These are phyloP conservation scores for Penicillium palitans DNA, from an alignment of 2,329 filamentous ascomycete species.

Conservation along the genomic window DNA sequence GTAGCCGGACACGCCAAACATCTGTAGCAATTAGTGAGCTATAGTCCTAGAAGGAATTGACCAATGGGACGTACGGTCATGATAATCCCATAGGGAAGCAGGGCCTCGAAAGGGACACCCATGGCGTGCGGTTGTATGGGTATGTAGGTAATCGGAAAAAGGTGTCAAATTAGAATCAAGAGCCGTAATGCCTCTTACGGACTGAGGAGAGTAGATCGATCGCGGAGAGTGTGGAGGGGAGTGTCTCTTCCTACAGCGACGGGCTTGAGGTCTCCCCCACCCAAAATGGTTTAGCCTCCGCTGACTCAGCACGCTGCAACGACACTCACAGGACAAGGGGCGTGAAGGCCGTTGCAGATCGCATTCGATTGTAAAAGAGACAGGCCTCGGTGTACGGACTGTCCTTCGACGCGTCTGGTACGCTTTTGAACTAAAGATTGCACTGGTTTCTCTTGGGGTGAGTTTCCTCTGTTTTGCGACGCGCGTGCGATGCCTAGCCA, in stretches of 20 bases:
- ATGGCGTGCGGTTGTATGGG: conserved; percentile 40
- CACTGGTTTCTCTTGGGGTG: conserved; percentile 11
- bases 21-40: conserved; percentile 44
- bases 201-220: conserved; percentile 11
- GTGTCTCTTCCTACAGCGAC: conserved; percentile 15
- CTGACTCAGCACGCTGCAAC: conserved; percentile 41
- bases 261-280: conserved; percentile 31
- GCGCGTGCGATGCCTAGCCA: conserved; percentile 18
- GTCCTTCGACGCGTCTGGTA: conserved; percentile 31
- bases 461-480: conserved; percentile 21
- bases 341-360: conserved; percentile 30
- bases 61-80: conserved; percentile 53
- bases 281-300: conserved; percentile 35
- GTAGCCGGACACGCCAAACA: conserved; percentile 61
- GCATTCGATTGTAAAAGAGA: conserved; percentile 34
- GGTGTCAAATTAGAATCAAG: conserved; percentile 1
- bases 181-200: conserved; percentile 10
- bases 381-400: conserved; percentile 15
- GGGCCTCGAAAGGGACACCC: conserved; percentile 67
- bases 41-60: conserved; percentile 17
- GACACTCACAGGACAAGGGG: conserved; percentile 39
- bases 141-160: background rate
- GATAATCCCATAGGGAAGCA: conserved; percentile 65
- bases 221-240: conserved; percentile 22
- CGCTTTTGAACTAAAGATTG: conserved; percentile 15